Evolutionary conservation across 345 rosid species (phyloP).

Genomic region (Hibiscus syriacus): DNA sequence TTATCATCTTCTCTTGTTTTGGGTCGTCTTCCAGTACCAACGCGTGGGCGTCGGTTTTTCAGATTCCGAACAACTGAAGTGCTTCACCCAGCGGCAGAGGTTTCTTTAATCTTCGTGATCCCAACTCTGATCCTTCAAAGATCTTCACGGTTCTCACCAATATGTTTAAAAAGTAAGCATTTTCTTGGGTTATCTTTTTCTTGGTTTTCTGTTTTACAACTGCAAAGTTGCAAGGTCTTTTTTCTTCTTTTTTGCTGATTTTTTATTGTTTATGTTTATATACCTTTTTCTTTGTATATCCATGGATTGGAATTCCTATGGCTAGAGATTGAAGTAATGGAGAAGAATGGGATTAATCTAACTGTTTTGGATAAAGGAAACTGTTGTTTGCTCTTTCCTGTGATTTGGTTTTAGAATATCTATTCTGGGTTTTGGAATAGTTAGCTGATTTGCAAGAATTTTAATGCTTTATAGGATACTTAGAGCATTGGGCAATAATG

Average conservation of each 20-base stretch:
- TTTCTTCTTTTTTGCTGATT: too few relatives aligned
- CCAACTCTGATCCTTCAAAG: constrained; percentile 4
- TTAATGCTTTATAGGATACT: too few relatives aligned
- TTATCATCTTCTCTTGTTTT: not conserved
- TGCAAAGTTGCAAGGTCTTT: too few relatives aligned
- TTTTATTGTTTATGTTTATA: too few relatives aligned
- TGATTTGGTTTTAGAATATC: not conserved
- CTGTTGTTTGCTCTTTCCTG: not conserved
- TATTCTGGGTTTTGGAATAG: too few relatives aligned
- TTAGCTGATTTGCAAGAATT: not conserved
- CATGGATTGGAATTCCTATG: too few relatives aligned
- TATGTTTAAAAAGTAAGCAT: constrained; percentile 42
- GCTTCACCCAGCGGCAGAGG: not conserved
- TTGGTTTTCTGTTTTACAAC: too few relatives aligned
- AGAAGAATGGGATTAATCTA: not conserved
- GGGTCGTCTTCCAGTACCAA: not conserved
- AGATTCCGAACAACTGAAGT: not conserved
- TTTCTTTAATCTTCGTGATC: not conserved
- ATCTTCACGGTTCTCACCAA: constrained; percentile 4
- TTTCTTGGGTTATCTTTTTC: too few relatives aligned
- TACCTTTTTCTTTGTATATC: too few relatives aligned
- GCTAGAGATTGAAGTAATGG: too few relatives aligned
- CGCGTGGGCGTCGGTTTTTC: not conserved
- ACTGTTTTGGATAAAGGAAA: not conserved
- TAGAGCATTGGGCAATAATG: not conserved